Base-by-base conservation (phyloP, 2,329 filamentous ascomycete species). In the Phaeophleospora eucalypticola region DNA sequence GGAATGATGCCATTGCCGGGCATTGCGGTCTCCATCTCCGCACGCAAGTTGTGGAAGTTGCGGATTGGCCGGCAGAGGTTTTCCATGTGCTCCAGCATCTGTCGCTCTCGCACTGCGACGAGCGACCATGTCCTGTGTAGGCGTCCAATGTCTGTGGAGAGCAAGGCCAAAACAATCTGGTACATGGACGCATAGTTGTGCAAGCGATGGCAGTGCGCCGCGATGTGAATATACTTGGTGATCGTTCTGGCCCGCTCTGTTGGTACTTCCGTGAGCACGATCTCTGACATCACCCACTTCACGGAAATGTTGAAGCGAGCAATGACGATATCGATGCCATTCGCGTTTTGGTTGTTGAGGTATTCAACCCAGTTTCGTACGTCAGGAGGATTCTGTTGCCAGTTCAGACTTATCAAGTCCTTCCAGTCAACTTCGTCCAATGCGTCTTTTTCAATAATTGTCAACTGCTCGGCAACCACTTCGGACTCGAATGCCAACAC, bases 391-490 rank as follows among this genome's bases (percentile, higher is more conserved):
- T 76, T 76, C 57, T 89, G 81, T 63, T 87, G 88, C 86, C 87
- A 91, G 41, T 81, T 81, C 74, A 93, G 84, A 45, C 89, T 86
- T 45, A 91, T 87, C 10, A 93, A 74, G 57, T 93, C 87, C 63
- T 86, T 89, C 87, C 87, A 93, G 68, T 91, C 87, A 52, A 93
- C 86, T 65, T 91, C 87, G 57, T 89, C 87, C 17, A 93, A 73
- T 1, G 87, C 87, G 62, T 91, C 87, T 65, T 91, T 90, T 62
- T 93, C 87, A 38, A 93, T 87, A 27, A 93, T 76, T 0, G 87
- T 91, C 57, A 93, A 87, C 58, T 93, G 87, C 65, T 90, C 84
- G 2, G 87, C 87, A 19, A 93, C 75, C 2, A 84, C 73, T 56
- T 88, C 82, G 4, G 87, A 89, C 59, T 89, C 86, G 57, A 89